These are phyloP conservation scores for Bipolaris zeicola DNA, from an alignment of 2,329 filamentous ascomycete species.

Conservation along the genomic window DNA sequence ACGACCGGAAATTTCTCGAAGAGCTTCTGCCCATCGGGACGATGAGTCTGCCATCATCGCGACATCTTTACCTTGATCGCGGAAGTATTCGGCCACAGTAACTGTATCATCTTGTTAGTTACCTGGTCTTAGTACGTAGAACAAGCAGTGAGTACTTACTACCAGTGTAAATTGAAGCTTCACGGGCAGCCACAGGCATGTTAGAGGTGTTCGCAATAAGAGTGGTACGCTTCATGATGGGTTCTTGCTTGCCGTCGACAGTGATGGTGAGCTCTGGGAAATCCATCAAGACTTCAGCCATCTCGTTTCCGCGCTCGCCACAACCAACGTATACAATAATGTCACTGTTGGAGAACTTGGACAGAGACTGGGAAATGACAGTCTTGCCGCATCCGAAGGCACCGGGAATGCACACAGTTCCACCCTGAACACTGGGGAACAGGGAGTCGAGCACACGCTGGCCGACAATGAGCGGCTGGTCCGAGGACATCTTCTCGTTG, in stretches of 20 bases:
- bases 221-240: constrained; percentile 99
- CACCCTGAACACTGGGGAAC: constrained; percentile 95
- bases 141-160: constrained; percentile 76
- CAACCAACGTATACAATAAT: constrained; percentile 96
- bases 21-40: constrained; percentile 96
- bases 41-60: constrained; percentile 99
- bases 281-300: constrained; percentile 99
- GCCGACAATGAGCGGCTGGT: constrained; percentile 92
- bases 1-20: constrained; percentile 98
- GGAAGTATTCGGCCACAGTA: constrained; percentile 87
- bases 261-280: constrained; percentile 98
- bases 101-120: neutral
- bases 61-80: constrained; percentile 94
- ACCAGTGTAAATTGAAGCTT: constrained; percentile 97
- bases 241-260: constrained; percentile 90
- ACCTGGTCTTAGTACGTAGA: neutral
- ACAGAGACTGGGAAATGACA: constrained; percentile 97
- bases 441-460: constrained; percentile 95
- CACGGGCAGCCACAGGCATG: constrained; percentile 98
- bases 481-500: constrained; percentile 87
- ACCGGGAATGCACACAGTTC: constrained; percentile 96
- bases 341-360: constrained; percentile 99
- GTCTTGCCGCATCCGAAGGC: constrained; percentile 99
- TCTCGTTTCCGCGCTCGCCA: constrained; percentile 96
- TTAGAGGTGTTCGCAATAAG: constrained; percentile 99